A percentile compares a stretch with the other conserved stretches of the same genome.
These are phyloP conservation scores for Gonapodya sp. DNA, from an alignment of 192 early-diverging fungal genomes.

Conservation along the genomic window DNA sequence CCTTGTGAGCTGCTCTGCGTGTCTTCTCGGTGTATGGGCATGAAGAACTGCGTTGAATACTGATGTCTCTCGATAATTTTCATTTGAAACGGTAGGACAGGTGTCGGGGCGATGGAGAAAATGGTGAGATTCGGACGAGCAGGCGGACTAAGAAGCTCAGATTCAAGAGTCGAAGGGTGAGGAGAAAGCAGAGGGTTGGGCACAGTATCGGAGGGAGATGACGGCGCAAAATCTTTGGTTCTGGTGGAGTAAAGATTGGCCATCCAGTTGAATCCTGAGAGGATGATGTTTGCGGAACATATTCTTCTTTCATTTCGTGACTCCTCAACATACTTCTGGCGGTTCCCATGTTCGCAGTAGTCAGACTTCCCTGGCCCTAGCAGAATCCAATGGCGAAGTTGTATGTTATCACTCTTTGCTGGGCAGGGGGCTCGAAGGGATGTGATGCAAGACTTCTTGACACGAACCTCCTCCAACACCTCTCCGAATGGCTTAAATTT, in stretches of 20 bases:
- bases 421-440: no score
- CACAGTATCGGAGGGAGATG: background rate
- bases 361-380: background rate
- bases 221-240: background rate
- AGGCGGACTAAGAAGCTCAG: background rate
- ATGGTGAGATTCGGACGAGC: background rate
- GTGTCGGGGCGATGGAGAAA: background rate
- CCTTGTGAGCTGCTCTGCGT: slow-evolving; percentile 26
- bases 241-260: background rate
- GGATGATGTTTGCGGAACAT: no score
- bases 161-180: background rate
- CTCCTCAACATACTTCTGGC: background rate
- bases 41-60: slow-evolving; percentile 75
- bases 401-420: no score
- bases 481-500: background rate
- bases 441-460: no score
- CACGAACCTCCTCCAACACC: background rate
- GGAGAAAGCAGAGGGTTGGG: background rate
- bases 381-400: no score
- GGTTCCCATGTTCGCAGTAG: background rate
- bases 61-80: slow-evolving; percentile 75
- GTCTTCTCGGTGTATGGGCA: slow-evolving; percentile 52
- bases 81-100: slow-evolving; percentile 36
- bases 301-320: no score
- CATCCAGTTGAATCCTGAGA: background rate